A percentile compares a stretch with the other conserved stretches of the same genome.
Conservation (phyloP, 176 grass and related monocot genomes). For the Aegilops longissima region DNA sequence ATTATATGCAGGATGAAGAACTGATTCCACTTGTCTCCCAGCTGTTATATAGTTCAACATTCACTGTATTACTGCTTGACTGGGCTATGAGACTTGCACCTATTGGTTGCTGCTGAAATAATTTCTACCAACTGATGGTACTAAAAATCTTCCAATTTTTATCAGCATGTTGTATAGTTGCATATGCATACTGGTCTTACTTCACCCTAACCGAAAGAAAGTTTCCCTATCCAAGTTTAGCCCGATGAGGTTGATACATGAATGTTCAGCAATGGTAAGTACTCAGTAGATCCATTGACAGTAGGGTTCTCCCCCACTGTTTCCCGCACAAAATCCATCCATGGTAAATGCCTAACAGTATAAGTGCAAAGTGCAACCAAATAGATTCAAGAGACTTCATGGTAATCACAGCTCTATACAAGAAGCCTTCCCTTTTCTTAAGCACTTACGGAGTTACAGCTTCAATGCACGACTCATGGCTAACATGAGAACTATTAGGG, state of each 20-base stretch:
- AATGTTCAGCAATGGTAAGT: slow-evolving; percentile 1
- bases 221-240: too few species aligned
- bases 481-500: slow-evolving; percentile 4
- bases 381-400: not conserved
- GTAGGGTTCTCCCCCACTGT: not conserved
- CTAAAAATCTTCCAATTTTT: not conserved
- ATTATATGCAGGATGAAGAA: not conserved
- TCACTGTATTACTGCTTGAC: not conserved
- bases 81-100: slow-evolving; percentile 1
- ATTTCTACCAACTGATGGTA: slow-evolving; percentile 2
- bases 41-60: not conserved
- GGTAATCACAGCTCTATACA: not conserved
- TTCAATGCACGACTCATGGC: not conserved
- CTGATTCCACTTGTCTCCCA: not conserved
- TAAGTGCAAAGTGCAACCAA: slow-evolving; percentile 8
- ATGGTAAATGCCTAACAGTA: not conserved
- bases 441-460: not conserved
- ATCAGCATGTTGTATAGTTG: not conserved
- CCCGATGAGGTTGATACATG: not conserved
- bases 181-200: not conserved
- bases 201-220: too few species aligned
- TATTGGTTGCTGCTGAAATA: not conserved
- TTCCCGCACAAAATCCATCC: not conserved
- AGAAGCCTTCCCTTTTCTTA: not conserved
- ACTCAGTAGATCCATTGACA: not conserved